These are phyloP conservation scores for Cicer pinnatifidum DNA, from an alignment of 306 rosid genomes.

Conservation along the genomic window DNA sequence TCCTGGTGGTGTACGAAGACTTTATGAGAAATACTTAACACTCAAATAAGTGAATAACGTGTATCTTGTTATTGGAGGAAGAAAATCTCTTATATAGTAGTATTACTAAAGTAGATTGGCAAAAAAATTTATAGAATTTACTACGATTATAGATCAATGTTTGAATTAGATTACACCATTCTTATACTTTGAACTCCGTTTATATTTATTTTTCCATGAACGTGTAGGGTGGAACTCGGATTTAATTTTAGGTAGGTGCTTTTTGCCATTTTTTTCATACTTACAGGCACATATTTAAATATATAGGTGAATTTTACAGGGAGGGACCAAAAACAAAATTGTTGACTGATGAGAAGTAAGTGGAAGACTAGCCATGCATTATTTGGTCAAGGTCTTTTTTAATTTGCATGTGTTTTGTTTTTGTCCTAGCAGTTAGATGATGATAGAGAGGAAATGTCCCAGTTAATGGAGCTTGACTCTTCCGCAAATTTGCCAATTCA, in stretches of 20 bases:
- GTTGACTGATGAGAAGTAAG: conserved; percentile 44
- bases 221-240: conserved; percentile 12
- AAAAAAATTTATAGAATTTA: too few species aligned
- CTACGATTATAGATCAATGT: too few species aligned
- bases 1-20: too few species aligned
- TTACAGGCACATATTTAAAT: conserved; percentile 4
- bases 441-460: conserved; percentile 30
- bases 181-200: background rate
- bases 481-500: conserved; percentile 14
- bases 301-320: conserved; percentile 13
- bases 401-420: conserved; percentile 35
- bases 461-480: conserved; percentile 29
- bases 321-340: conserved; percentile 18
- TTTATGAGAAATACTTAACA: too few species aligned
- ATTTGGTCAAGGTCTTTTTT: conserved; percentile 38
- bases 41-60: too few species aligned
- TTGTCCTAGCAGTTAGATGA: conserved; percentile 20
- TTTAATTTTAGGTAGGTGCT: conserved; percentile 36
- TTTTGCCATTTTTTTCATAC: conserved; percentile 31
- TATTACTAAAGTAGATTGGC: too few species aligned
- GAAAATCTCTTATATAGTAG: too few species aligned
- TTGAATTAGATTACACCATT: too few species aligned
- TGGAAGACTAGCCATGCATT: conserved; percentile 35
- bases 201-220: conserved; percentile 1
- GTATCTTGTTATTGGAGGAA: too few species aligned